Evolutionary conservation across 1,284 basidiomycete species (phyloP).

Genomic region (Ganoderma lucidum): DNA sequence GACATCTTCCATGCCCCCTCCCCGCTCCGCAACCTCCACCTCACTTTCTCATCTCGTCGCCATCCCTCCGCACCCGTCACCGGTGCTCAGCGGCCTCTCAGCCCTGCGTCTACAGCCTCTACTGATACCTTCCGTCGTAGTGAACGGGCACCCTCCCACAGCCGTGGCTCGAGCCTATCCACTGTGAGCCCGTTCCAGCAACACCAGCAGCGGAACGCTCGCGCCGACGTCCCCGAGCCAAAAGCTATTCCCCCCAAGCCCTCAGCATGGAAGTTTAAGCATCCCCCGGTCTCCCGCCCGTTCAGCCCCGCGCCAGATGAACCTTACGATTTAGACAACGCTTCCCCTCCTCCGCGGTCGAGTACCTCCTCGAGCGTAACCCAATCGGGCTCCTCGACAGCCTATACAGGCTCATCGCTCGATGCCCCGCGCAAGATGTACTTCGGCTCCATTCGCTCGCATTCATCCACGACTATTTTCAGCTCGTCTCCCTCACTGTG

Average conservation of each 20-base stretch:
- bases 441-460: slow-evolving; percentile 57
- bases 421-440: slow-evolving; percentile 54
- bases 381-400: slow-evolving; percentile 53
- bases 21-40: slow-evolving; percentile 62
- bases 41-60: slow-evolving; percentile 54
- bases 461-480: slow-evolving; percentile 48
- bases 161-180: slow-evolving; percentile 36
- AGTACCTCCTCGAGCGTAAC: slow-evolving; percentile 73
- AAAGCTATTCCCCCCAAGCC: slow-evolving; percentile 33
- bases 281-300: slow-evolving; percentile 67
- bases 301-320: slow-evolving; percentile 51
- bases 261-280: slow-evolving; percentile 53
- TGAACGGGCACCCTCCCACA: slow-evolving; percentile 26
- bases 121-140: slow-evolving; percentile 35
- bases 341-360: slow-evolving; percentile 57
- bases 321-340: slow-evolving; percentile 21
- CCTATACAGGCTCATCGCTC: slow-evolving; percentile 47
- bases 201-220: slow-evolving; percentile 28
- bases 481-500: slow-evolving; percentile 49
- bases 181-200: slow-evolving; percentile 26
- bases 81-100: slow-evolving; percentile 33
- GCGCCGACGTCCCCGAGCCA: slow-evolving; percentile 31
- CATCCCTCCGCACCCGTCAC: slow-evolving; percentile 45
- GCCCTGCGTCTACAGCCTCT: slow-evolving; percentile 31
- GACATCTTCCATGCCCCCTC: slow-evolving; percentile 55